Evolutionary conservation across 2,329 filamentous ascomycete genomes (phyloP), one percentile per base, ranked within the genome.

Genomic region (Trichophyton schoenleinii): DNA sequence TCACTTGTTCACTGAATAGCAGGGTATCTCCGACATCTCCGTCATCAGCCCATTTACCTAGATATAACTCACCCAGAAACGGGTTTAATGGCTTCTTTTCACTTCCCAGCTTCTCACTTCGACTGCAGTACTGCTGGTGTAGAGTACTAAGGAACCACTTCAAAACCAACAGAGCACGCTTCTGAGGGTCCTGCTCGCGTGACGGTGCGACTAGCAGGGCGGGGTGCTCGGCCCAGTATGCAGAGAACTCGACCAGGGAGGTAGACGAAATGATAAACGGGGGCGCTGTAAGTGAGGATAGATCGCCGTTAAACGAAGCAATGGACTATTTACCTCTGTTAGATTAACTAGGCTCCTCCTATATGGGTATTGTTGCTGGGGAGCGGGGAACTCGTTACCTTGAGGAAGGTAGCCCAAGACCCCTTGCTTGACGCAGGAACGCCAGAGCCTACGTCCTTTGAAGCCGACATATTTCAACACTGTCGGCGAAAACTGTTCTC

Each of bases 51-150:
- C 94, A 99, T 69, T 86, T 87, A 25, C 92, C 94, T 31, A 97
- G 75, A 76, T 96, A 97, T 38, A 97, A 82, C 78, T 99, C 92
- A 61, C 92, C 92, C 41, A 99, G 77, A 77, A 99, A 97, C 0
- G 94, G 94, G 71, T 99, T 97, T 63, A 99, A 78, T 1, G 92
- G 92, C 80, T 97, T 99, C 84, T 97, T 97, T 80, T 96, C 92
- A 70, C 90, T 94, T 58, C 90, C 91, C 65, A 85, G 75, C 72
- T 86, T 85, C 72, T 96, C 91, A 71, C 89, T 95, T 63, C 84
- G 79, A 67, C 80, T 84, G 67, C 81, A 82, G 72, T 87, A 87
- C 60, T 95, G 90, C 75, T 95, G 89, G 78, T 94, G 95, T 59
- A 97, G 80, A 2, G 91, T 96, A 70, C 86, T 91, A 61, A 97